phyloP scores from a whole-genome alignment of 2,329 filamentous ascomycete genomes.

The Talaromyces sp. region DNA sequence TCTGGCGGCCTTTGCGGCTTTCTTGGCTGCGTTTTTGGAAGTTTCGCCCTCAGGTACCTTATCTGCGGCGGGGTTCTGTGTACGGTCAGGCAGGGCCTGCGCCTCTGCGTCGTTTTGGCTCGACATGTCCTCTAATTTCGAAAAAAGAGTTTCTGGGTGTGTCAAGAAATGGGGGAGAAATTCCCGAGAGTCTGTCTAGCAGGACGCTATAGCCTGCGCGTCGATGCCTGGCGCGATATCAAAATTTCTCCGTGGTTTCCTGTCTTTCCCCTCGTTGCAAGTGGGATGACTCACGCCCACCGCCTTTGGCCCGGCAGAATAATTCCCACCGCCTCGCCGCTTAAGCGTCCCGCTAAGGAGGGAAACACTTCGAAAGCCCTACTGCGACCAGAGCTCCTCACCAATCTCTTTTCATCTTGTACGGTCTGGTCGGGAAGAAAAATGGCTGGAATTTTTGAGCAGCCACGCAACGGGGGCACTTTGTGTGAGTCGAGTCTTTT shows the following conservation, averaged over 20 bases:
- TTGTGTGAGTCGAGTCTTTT: constrained; percentile 57
- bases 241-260: neutral
- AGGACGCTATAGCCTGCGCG: constrained; percentile 1
- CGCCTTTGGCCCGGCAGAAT: constrained; percentile 35
- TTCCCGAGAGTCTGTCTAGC: neutral
- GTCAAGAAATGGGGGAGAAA: neutral
- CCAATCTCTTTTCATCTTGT: neutral
- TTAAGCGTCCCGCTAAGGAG: constrained; percentile 8
- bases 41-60: constrained; percentile 27
- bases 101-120: constrained; percentile 16
- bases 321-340: constrained; percentile 29
- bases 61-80: constrained; percentile 30
- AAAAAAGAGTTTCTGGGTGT: neutral
- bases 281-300: constrained; percentile 36
- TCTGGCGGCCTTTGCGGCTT: constrained; percentile 44
- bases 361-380: constrained; percentile 8
- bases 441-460: constrained; percentile 96
- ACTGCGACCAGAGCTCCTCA: constrained; percentile 7
- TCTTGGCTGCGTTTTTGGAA: constrained; percentile 42
- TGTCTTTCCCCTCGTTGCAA: constrained; percentile 23
- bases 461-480: constrained; percentile 84
- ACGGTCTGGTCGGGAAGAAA: constrained; percentile 21
- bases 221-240: neutral
- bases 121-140: constrained; percentile 9
- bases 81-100: constrained; percentile 36